Base-by-base conservation (phyloP, 805 yeast genomes). In the Kodamaea hsintzibuensis region DNA sequence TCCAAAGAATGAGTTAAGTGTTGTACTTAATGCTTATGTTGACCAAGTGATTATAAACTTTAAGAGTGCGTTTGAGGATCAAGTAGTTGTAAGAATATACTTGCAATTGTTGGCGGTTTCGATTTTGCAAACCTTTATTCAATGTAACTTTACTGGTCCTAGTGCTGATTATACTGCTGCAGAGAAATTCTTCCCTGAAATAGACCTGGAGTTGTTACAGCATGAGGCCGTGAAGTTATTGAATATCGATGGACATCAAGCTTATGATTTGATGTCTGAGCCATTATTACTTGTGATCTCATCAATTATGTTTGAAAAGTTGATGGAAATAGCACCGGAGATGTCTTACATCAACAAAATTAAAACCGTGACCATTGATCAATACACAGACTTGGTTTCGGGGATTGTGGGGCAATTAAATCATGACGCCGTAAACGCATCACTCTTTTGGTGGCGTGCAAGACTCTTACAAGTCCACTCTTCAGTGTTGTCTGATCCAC, bases 131-230 rank as follows among this genome's bases (percentile, higher is more conserved):
- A 65, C 81, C 1, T 92, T 88, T 64, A 72, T 88, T 13, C 96
- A 90, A 66, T 69, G 80, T 49, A 92, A 92, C 67, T 89, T 79
- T 68, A 89, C 96, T 0, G 98, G 98, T 7, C 97, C 97, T 4
- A 78, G 80, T 22, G 62, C 83, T 1, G 77, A 78, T 3, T 59
- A 73, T 18, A 69, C 67, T 2, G 60, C 78, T 3, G 62, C 62
- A 37, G 63, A 71, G n/a, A 47, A 62, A n/a, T 59, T 68, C 53
- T 74, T 76, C 53, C 61, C 67, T 1, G 57, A 30, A 12, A 61
- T 53, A 17, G 73, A 58, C 52, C 49, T 44, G 7, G 45, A 49
- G 45, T 48, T 52, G 40, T 46, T 65, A 39, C 72, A 65, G 50
- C 39, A 53, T 16, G 74, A 69, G 19, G 70, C 80, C 37, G 61